Base-by-base conservation (phyloP, 805 yeast species). In the Metschnikowia vanudenii region DNA sequence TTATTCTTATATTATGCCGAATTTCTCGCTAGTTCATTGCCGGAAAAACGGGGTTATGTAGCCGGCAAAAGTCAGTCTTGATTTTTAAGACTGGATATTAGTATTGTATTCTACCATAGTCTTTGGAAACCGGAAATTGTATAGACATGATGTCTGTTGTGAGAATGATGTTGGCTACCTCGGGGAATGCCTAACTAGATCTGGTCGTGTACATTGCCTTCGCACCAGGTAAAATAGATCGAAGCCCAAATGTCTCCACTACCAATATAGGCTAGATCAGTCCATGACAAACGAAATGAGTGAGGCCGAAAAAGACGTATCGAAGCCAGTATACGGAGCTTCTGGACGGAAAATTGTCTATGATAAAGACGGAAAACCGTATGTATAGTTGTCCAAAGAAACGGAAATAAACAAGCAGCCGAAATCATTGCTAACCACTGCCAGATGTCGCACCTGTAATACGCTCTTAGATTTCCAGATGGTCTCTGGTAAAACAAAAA, bases 281-380 rank as follows among this genome's bases (percentile, higher is more conserved):
- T 12, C 13, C 8, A 41, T 41, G 44, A 37, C 41, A 16, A 37
- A 31, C 17, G 41, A 43, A 26, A 11, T 10, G 2, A 11, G 22
- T 7, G 34, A 37, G 14, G 6, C 39, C 7, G 37, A 39, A n/a
- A 37, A 36, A 19, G 40, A 36, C 24, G 16, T 20, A n/a, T 9
- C 36, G 19, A 38, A 39, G 11, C 82, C 85, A 0, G 73, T 56
- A 11, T 55, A 73, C 40, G 88, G 88, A 0, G 70, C 78, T 2
- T 61, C 77, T 18, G 96, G 96, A 0, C 73, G 84, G 39, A 80
- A 79, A 55, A 84, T 89, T 48, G 66, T 88, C 18, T 81, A 87
- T 47, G 97, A 88, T 60, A 83, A 88, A 61, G 85, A 92, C 65
- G 98, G 98, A 1, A 91, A 88, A 65, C 97, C 97, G 90, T 87